Evolutionary conservation across 495 filamentous ascomycete species (phyloP).

Genomic region (Parachaetomium inaequale): DNA sequence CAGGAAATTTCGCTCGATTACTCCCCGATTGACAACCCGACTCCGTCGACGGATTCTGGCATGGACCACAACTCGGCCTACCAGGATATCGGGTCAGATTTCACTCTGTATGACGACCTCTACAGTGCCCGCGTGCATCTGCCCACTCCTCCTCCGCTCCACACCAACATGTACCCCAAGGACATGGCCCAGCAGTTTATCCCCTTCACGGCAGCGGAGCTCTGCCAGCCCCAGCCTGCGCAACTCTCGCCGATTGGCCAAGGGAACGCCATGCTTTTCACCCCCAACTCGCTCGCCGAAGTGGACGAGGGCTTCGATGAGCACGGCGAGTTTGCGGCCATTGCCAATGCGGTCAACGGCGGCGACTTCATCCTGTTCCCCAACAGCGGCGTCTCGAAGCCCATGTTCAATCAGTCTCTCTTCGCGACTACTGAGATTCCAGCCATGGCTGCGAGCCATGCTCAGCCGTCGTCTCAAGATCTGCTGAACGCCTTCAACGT

Average conservation of each 20-base stretch:
- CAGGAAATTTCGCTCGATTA: conserved; percentile 48
- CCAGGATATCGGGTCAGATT: conserved; percentile 43
- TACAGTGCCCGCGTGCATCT: conserved; percentile 49
- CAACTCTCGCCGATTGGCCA: conserved; percentile 62
- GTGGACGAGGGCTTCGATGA: conserved; percentile 52
- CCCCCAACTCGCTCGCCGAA: conserved; percentile 50
- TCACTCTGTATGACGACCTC: conserved; percentile 53
- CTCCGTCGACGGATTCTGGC: conserved; percentile 45
- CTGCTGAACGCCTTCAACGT: conserved; percentile 34
- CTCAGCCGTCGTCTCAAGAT: conserved; percentile 43
- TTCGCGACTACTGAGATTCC: conserved; percentile 36
- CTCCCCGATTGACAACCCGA: conserved; percentile 47
- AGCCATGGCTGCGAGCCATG: conserved; percentile 38
- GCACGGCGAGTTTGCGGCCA: conserved; percentile 24
- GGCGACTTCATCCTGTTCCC: conserved; percentile 38
- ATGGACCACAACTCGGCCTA: conserved; percentile 46
- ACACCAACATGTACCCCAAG: conserved; percentile 38
- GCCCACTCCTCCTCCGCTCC: conserved; percentile 38
- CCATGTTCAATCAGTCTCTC: conserved; percentile 34
- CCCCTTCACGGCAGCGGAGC: conserved; percentile 32
- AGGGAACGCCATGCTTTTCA: conserved; percentile 61
- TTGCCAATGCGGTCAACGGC: conserved; percentile 21
- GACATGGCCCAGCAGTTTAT: conserved; percentile 35
- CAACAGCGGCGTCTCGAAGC: conserved; percentile 26
- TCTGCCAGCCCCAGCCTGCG: conserved; percentile 38